Evolutionary conservation across 208 protist genomes (phyloP).

Genomic region (Crithidia mellificae): DNA sequence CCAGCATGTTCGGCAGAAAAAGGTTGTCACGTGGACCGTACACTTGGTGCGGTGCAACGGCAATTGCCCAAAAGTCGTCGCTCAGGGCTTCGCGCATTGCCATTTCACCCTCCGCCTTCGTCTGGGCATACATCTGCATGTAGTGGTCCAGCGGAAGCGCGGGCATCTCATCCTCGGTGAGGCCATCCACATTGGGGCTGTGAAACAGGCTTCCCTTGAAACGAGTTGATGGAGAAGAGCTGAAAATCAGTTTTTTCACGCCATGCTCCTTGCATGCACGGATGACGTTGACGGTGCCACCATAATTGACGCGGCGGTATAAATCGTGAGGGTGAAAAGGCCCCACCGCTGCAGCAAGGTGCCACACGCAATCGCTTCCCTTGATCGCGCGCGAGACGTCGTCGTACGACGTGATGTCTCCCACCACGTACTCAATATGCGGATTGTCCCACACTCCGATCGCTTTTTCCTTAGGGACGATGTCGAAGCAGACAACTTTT

Average conservation of each 20-base stretch:
- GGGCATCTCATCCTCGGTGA: constrained; percentile 91
- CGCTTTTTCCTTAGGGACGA: constrained; percentile 81
- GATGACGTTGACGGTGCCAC: constrained; percentile 94
- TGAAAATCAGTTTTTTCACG: constrained; percentile 93
- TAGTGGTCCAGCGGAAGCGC: constrained; percentile 84
- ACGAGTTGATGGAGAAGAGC: constrained; percentile 92
- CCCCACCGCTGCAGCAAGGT: constrained; percentile 93
- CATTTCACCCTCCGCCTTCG: constrained; percentile 93
- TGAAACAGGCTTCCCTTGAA: constrained; percentile 90
- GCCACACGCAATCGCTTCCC: constrained; percentile 93
- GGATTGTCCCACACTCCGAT: constrained; percentile 80
- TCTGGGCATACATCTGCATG: constrained; percentile 94
- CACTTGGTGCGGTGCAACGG: constrained; percentile 94
- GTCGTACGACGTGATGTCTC: constrained; percentile 87
- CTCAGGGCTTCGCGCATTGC: constrained; percentile 71
- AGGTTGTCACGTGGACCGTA: constrained; percentile 95
- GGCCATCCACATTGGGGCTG: constrained; percentile 90
- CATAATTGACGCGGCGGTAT: constrained; percentile 92
- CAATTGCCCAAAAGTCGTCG: constrained; percentile 87
- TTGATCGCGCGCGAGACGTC: constrained; percentile 77
- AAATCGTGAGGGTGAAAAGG: constrained; percentile 91
- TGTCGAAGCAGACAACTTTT: constrained; percentile 90
- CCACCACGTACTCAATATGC: constrained; percentile 88
- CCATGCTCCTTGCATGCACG: constrained; percentile 88
- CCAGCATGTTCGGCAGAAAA: constrained; percentile 95